Conservation (phyloP, 306 rosid genomes). For the Chamaecrista fasciculata region DNA sequence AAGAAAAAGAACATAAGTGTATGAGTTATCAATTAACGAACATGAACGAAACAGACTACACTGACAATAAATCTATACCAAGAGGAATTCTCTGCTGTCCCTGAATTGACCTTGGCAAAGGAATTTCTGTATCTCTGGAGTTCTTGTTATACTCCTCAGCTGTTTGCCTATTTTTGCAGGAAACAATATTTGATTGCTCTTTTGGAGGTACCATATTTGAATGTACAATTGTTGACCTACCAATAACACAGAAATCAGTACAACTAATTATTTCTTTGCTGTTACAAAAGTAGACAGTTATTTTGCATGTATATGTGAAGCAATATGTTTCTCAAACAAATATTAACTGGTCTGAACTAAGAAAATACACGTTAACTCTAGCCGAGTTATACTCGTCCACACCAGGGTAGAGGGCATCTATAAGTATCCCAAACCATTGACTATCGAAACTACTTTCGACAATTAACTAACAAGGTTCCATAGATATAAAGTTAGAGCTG, state of each 20-base stretch:
- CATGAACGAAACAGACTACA: neutral
- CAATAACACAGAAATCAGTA: conserved; percentile 19
- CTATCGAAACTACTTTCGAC: neutral
- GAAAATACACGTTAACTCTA: neutral
- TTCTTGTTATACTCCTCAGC: conserved; percentile 51
- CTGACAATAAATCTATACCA: conserved; percentile 41
- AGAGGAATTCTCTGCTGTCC: conserved; percentile 62
- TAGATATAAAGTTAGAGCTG: neutral
- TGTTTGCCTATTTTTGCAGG: conserved; percentile 47
- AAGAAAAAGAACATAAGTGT: conserved; percentile 17
- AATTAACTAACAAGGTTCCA: neutral
- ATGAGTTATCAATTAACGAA: neutral
- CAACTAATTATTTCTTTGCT: neutral
- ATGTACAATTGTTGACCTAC: conserved; percentile 88
- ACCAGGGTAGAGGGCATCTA: neutral
- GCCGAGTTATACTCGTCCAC: neutral
- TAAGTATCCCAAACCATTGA: neutral
- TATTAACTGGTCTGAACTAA: neutral
- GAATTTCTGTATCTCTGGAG: conserved; percentile 52
- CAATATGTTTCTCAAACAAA: neutral
- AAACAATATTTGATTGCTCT: conserved; percentile 51
- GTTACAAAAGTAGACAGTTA: neutral
- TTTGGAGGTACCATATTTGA: conserved; percentile 61
- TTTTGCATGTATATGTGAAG: neutral
- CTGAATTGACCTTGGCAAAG: conserved; percentile 58